phyloP scores from a whole-genome alignment of 257 asterid species.

The Haberlea rhodopensis region DNA sequence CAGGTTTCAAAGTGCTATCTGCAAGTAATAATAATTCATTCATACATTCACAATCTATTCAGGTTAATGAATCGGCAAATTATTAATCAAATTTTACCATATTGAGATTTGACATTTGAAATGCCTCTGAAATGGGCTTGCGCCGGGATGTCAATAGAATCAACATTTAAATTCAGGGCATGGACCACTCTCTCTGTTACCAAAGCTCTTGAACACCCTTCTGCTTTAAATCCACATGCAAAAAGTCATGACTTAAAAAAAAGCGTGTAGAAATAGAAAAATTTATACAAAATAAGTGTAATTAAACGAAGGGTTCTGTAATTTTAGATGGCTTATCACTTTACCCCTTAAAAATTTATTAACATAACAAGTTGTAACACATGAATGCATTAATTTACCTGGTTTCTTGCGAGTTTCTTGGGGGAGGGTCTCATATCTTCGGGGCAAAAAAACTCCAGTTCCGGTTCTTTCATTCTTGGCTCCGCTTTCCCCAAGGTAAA shows the following conservation, averaged over 20 bases:
- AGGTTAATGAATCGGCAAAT: background rate
- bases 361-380: too few relatives aligned
- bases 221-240: slow-evolving; percentile 26
- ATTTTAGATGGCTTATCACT: too few relatives aligned
- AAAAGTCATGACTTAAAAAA: too few relatives aligned
- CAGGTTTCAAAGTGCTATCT: slow-evolving; percentile 23
- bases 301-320: too few relatives aligned
- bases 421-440: slow-evolving; percentile 38
- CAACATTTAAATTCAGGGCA: slow-evolving; percentile 59
- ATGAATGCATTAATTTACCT: slow-evolving; percentile 33
- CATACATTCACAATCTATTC: background rate
- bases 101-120: slow-evolving; percentile 25
- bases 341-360: too few relatives aligned
- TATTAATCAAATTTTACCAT: slow-evolving; percentile 26
- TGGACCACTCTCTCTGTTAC: slow-evolving; percentile 69
- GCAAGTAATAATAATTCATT: background rate
- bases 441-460: slow-evolving; percentile 85
- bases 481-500: slow-evolving; percentile 54
- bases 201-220: too few relatives aligned
- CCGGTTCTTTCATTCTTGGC: slow-evolving; percentile 64
- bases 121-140: slow-evolving; percentile 26
- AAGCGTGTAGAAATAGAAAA: too few relatives aligned
- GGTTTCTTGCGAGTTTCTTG: slow-evolving; percentile 45
- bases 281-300: too few relatives aligned
- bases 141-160: slow-evolving; percentile 23